Base-by-base conservation (phyloP, 2,329 filamentous ascomycete genomes). In the Epichloe elymi region DNA sequence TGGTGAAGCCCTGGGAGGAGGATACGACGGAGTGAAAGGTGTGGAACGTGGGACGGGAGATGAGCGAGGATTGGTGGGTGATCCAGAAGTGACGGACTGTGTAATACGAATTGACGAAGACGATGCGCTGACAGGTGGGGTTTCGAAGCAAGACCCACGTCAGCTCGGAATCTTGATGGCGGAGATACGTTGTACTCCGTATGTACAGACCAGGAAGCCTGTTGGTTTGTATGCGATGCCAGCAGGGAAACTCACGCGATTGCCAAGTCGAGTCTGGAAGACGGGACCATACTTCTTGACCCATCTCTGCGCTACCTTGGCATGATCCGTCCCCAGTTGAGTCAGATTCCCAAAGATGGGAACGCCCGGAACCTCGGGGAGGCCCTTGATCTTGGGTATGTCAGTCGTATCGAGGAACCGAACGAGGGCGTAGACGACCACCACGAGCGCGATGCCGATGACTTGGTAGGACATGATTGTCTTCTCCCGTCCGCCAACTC, bases 21-120 rank as follows among this genome's bases (percentile, higher is more conserved):
- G 85, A 88, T 3, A 89, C 83, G 4, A 90, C 83, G 5, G 77
- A 85, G 66, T 90, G 86, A 65, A 90, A 91, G 1, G 86, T 91
- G 65, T 91, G 85, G 46, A 89, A 78, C 23, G 75, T 87, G 0
- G 87, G 87, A 2, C 87, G 78, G 1, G 85, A 89, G 59, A 89
- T 88, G 52, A 90, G 70, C 0, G 86, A 76, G 0, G 85, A 86
- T 59, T 89, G 86, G 59, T 91, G 83, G 10, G 80, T 85, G 63
- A 89, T 85, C 82, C 86, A 90, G 20, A 91, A 72, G 56, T 83
- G 74, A 50, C 78, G 80, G 36, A 90, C 85, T 0, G 83, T 78
- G 19, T 87, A 82, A 59, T 88, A 90, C 1, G 79, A 82, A 59
- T 91, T 91, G 55, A 85, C 86, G 60, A 88, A 88, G 35, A 91